phyloP scores from a whole-genome alignment of 257 asterid species.

The Dorcoceras hygrometricum region DNA sequence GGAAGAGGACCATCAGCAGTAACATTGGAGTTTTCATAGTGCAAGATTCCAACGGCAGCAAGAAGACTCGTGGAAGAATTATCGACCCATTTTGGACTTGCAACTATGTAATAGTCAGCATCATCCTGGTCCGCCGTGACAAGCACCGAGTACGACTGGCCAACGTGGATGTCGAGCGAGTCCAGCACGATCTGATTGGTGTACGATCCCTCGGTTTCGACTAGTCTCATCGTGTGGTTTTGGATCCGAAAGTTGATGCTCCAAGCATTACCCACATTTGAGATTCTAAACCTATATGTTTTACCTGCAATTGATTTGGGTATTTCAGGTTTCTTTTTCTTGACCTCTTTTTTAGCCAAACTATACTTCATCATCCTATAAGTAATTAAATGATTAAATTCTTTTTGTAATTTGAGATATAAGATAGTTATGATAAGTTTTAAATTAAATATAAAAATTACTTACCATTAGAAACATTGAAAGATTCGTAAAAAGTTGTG shows the following conservation, averaged over 20 bases:
- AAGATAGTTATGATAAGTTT: too few relatives aligned
- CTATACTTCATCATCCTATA: too few relatives aligned
- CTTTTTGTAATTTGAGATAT: too few relatives aligned
- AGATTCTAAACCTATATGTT: slow-evolving; percentile 53
- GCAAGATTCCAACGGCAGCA: slow-evolving; percentile 54
- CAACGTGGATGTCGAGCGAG: slow-evolving; percentile 66
- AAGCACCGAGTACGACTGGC: slow-evolving; percentile 76
- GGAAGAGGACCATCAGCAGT: slow-evolving; percentile 54
- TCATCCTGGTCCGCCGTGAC: slow-evolving; percentile 45
- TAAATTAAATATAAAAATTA: too few relatives aligned
- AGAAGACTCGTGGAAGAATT: slow-evolving; percentile 18
- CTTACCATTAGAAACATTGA: slow-evolving; percentile 47
- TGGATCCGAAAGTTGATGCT: slow-evolving; percentile 62
- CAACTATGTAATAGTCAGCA: slow-evolving; percentile 55
- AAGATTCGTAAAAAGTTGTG: slow-evolving; percentile 35
- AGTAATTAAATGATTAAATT: too few relatives aligned
- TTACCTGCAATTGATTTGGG: slow-evolving; percentile 45
- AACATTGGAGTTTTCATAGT: slow-evolving; percentile 46
- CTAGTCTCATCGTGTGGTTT: slow-evolving; percentile 52
- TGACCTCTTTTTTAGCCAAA: too few relatives aligned
- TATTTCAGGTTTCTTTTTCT: too few relatives aligned
- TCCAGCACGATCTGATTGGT: slow-evolving; percentile 37
- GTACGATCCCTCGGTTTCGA: slow-evolving; percentile 74
- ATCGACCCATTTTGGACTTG: slow-evolving; percentile 50
- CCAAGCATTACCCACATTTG: slow-evolving; percentile 58